These are phyloP conservation scores for Exobasidium cylindrosporum DNA, from an alignment of 1,284 basidiomycete genomes.

Conservation along the genomic window DNA sequence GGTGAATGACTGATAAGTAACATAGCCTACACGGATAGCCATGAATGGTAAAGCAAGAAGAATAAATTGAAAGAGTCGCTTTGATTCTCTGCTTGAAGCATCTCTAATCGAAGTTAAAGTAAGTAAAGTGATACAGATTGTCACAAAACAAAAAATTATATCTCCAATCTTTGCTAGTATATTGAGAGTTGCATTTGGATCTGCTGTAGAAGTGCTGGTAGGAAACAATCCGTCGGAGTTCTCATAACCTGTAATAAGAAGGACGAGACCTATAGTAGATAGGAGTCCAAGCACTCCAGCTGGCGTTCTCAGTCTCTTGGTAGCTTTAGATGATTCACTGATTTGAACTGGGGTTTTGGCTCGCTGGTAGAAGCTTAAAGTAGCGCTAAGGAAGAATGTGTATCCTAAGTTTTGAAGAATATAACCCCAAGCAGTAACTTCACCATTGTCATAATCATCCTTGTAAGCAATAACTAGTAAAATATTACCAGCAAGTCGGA, in stretches of 20 bases:
- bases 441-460: constrained; percentile 12
- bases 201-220: background rate
- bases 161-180: constrained; percentile 15
- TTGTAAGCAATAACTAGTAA: constrained; percentile 16
- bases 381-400: constrained; percentile 17
- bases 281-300: constrained; percentile 15
- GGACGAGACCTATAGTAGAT: constrained; percentile 14
- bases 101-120: background rate
- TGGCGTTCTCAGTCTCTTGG: background rate
- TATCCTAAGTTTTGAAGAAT: constrained; percentile 19
- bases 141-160: constrained; percentile 14
- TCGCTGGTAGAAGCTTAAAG: constrained; percentile 14
- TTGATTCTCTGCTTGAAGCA: constrained; percentile 2
- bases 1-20: constrained; percentile 11
- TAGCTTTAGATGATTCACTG: background rate
- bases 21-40: constrained; percentile 11
- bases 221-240: constrained; percentile 6
- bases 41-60: constrained; percentile 16
- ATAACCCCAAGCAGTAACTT: constrained; percentile 12
- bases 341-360: background rate
- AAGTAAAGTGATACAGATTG: constrained; percentile 9
- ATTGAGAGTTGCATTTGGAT: constrained; percentile 8
- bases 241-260: constrained; percentile 20
- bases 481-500: constrained; percentile 15
- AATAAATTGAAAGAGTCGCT: constrained; percentile 12